These are phyloP conservation scores for Gracilariopsis chorda DNA, from an alignment of 23 red algal species.

Conservation along the genomic window DNA sequence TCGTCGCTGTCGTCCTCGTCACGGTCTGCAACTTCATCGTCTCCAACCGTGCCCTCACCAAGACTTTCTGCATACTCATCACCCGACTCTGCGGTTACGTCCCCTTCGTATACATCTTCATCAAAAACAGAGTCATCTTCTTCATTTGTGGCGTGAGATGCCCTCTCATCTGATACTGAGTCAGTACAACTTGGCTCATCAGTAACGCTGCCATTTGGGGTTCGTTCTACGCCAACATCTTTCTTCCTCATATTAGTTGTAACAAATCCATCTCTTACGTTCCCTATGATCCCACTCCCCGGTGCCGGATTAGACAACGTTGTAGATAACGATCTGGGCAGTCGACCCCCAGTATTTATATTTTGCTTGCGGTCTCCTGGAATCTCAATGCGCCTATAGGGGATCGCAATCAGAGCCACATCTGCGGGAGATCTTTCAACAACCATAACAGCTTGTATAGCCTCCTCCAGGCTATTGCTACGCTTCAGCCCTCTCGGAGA, in stretches of 20 bases:
- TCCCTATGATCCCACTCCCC: neutral
- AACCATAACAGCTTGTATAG: neutral
- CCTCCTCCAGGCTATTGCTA: constrained; percentile 32
- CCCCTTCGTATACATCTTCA: constrained; percentile 11
- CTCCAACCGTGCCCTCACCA: constrained; percentile 4
- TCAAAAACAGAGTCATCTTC: constrained; percentile 4
- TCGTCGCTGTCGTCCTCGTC: constrained; percentile 20
- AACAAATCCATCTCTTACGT: constrained; percentile 5
- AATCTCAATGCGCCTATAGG: neutral
- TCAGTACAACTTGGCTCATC: neutral
- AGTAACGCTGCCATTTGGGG: neutral
- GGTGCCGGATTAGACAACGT: neutral
- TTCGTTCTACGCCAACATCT: neutral
- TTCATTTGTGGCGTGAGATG: neutral
- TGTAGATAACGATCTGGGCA: neutral
- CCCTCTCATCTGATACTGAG: neutral
- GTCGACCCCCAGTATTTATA: neutral
- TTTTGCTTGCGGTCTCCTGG: neutral
- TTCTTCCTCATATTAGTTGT: neutral
- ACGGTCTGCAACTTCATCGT: constrained; percentile 26
- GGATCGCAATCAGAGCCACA: constrained; percentile 11
- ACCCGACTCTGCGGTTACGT: constrained; percentile 6
- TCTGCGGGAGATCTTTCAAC: constrained; percentile 11
- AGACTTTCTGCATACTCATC: constrained; percentile 6
- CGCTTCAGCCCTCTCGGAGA: neutral